A percentile compares a stretch with the other conserved stretches of the same genome.
These are phyloP conservation scores for Kodamaea leandrae DNA, from an alignment of 805 yeast species.

Conservation along the genomic window DNA sequence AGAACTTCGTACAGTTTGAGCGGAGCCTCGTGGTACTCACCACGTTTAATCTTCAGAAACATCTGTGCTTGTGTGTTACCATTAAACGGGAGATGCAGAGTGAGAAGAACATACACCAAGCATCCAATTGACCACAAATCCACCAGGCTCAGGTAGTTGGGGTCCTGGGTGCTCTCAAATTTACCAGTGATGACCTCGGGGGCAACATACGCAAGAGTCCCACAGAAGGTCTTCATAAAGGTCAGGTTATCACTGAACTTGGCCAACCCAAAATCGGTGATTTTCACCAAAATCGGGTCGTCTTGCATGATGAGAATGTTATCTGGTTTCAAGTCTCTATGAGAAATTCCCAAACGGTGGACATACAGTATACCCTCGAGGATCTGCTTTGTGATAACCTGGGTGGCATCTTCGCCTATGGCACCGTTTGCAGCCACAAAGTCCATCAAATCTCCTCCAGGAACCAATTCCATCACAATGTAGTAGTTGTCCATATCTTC, in stretches of 20 bases:
- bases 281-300: conserved; percentile 87
- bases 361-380: conserved; percentile 82
- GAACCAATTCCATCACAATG: conserved; percentile 91
- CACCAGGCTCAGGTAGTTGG: conserved; percentile 74
- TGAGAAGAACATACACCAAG: conserved; percentile 82
- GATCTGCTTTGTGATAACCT: conserved; percentile 82
- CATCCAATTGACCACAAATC: conserved; percentile 99
- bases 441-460: conserved; percentile 98
- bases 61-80: conserved; percentile 87
- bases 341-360: conserved; percentile 89
- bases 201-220: conserved; percentile 94
- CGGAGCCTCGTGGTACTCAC: conserved; percentile 77
- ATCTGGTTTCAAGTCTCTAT: conserved; percentile 95
- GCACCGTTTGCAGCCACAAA: conserved; percentile 91
- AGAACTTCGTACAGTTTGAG: conserved; percentile 66
- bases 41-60: conserved; percentile 70
- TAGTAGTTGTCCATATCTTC: conserved; percentile 81
- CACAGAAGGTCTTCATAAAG: conserved; percentile 94
- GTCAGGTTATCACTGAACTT: conserved; percentile 82
- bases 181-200: conserved; percentile 81
- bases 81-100: conserved; percentile 93
- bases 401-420: conserved; percentile 86
- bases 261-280: conserved; percentile 95
- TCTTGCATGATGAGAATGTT: conserved; percentile 87
- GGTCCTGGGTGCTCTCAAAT: conserved; percentile 37